Base-by-base conservation (phyloP, 192 early-diverging fungal genomes). In the Dissophora ornata region DNA sequence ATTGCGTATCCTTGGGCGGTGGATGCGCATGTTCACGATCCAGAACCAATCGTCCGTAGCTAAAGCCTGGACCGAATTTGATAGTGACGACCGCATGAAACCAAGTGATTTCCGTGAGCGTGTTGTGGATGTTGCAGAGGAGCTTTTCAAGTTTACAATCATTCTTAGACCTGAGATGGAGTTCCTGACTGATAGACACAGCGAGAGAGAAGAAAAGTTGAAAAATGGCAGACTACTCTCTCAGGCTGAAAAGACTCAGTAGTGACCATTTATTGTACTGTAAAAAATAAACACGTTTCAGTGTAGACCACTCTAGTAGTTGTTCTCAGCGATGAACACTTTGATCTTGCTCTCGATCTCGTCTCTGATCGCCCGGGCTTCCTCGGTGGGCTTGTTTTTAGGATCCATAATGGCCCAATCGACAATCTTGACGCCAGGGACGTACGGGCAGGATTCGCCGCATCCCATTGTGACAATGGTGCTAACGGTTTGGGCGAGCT, bases 1-100 rank as follows among this genome's bases (percentile, higher is more conserved):
- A 0, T 46, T 86, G 16, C 32, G 84, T 18, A 56, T 86, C 19
- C 71, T 86, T 25, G 84, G 84, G 9, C 49, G 81, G 30, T 86
- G 84, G 84, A 85, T 86, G 84, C 80, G 84, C 8, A 86, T 86
- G 84, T 78, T 86, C 25, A 81, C 80, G 5, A 86, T 85, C 54
- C 84, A 71, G 24, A 86, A 86, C 33, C 83, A 86, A 61, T 78
- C 70, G 13, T 85, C 84, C 0, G 81, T 86, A n/a, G 81, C 83
- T 41, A 86, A 86, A 38, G 84, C 84, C 8, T 86, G 83, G 83
- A 86, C 81, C 1, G 84, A 86, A 42, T 86, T 86, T 42, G 84
- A 86, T 48, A 29, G 16, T 1, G 48, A 85, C 25, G 84, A 80
- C 19, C 42, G 84, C 0, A 70, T 86, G 62, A 86, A 81, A 42